Evolutionary conservation across 2,329 filamentous ascomycete species (phyloP).

Genomic region (Fusarium nematophilum): DNA sequence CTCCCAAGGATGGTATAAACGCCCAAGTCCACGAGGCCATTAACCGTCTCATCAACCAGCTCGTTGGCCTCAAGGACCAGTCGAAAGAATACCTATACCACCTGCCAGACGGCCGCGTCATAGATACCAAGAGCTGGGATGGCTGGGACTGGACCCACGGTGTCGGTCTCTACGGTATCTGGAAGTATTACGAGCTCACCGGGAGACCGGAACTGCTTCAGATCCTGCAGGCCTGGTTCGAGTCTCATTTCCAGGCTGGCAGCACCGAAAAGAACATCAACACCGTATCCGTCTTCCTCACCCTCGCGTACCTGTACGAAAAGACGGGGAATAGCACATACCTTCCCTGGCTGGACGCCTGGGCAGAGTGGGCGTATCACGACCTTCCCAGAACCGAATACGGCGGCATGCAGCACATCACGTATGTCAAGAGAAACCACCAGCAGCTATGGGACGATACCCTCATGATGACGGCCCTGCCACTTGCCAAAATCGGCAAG

Average conservation of each 20-base stretch:
- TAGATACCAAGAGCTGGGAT: constrained; percentile 87
- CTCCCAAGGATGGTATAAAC: no score
- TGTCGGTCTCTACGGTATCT: constrained; percentile 82
- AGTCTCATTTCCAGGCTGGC: constrained; percentile 73
- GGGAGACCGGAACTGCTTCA: constrained; percentile 68
- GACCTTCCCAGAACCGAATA: constrained; percentile 78
- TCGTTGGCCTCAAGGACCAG: constrained; percentile 82
- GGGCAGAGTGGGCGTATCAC: constrained; percentile 86
- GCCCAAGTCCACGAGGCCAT: constrained; percentile 68
- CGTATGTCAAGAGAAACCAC: constrained; percentile 76
- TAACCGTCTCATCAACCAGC: constrained; percentile 74
- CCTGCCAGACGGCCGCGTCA: constrained; percentile 78
- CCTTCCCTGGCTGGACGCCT: constrained; percentile 80
- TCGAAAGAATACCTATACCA: constrained; percentile 77
- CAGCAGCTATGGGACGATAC: constrained; percentile 88
- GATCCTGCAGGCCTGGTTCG: constrained; percentile 81
- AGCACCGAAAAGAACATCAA: constrained; percentile 88
- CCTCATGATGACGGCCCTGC: constrained; percentile 88
- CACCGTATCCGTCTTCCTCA: constrained; percentile 83
- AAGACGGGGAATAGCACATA: constrained; percentile 75
- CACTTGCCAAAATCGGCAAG: constrained; percentile 83
- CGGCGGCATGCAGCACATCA: constrained; percentile 80
- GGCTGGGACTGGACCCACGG: constrained; percentile 89
- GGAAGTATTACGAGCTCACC: constrained; percentile 82
- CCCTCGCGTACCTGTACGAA: constrained; percentile 81